phyloP scores from a whole-genome alignment of 108 stramenopile species.

The Hondaea fermentalgiana region DNA sequence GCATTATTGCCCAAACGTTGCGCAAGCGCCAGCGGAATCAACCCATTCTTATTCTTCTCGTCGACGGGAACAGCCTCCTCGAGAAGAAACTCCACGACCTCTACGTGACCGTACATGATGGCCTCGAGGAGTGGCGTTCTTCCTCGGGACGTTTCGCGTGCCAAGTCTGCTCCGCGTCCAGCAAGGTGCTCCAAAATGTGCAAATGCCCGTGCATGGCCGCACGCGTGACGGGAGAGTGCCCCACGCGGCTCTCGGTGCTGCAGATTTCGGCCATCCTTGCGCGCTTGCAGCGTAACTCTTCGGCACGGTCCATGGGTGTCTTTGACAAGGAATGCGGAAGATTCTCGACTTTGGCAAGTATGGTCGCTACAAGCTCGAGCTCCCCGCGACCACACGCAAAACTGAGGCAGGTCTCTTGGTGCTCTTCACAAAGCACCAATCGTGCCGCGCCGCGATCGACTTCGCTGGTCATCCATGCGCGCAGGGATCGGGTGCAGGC shows the following conservation, averaged over 20 bases:
- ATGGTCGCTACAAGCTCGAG: background rate
- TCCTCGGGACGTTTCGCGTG: background rate
- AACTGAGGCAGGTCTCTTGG: background rate
- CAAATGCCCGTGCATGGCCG: background rate
- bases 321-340: background rate
- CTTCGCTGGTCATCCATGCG: background rate
- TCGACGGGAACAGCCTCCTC: background rate
- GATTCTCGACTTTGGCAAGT: background rate
- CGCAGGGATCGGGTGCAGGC: background rate
- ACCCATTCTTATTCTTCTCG: background rate
- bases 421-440: background rate
- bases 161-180: background rate
- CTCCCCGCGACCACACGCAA: background rate
- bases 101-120: background rate
- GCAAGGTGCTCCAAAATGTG: background rate
- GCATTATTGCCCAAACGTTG: background rate
- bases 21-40: background rate
- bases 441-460: background rate
- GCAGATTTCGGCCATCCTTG: background rate
- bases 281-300: background rate
- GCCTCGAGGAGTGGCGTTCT: background rate
- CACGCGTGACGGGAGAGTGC: background rate
- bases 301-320: background rate
- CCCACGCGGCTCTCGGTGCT: background rate
- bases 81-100: background rate